Evolutionary conservation across 257 asterid species (phyloP).

Genomic region (Ophiorrhiza pumila): DNA sequence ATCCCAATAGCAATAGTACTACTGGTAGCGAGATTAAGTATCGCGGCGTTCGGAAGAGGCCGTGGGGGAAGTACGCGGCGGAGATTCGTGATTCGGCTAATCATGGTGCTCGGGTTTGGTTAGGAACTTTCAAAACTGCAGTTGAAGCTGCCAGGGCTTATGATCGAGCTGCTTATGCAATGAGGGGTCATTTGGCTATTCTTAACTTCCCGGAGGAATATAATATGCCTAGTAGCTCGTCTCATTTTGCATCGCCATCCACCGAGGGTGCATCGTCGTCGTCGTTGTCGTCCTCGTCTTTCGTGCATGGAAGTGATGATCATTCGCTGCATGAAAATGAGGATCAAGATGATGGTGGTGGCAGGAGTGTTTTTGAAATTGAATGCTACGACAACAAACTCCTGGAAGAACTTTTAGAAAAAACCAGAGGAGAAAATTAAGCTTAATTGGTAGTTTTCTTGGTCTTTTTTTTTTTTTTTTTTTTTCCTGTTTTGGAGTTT

Average conservation of each 20-base stretch:
- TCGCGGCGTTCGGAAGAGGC: constrained; percentile 73
- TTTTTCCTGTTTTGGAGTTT: neutral
- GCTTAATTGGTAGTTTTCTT: neutral
- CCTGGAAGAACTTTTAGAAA: constrained; percentile 65
- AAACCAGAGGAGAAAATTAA: constrained; percentile 20
- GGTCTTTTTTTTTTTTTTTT: neutral
- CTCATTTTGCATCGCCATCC: constrained; percentile 41
- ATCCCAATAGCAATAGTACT: neutral
- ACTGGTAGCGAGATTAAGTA: constrained; percentile 43
- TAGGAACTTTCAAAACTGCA: constrained; percentile 64
- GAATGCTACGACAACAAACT: constrained; percentile 59
- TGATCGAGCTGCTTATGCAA: constrained; percentile 62
- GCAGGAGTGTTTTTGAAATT: constrained; percentile 49
- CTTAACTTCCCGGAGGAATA: constrained; percentile 77
- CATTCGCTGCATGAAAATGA: neutral
- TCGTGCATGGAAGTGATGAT: constrained; percentile 2
- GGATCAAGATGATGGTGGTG: neutral
- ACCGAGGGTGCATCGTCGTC: constrained; percentile 10
- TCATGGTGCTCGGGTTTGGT: constrained; percentile 75
- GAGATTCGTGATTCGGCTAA: constrained; percentile 67
- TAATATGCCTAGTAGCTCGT: constrained; percentile 55
- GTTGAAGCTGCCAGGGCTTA: constrained; percentile 80
- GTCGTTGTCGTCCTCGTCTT: neutral
- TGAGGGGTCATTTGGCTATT: constrained; percentile 74
- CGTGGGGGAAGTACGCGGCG: constrained; percentile 86